phyloP scores from a whole-genome alignment of 495 filamentous ascomycete genomes.

The Massariosphaeria phaeospora region DNA sequence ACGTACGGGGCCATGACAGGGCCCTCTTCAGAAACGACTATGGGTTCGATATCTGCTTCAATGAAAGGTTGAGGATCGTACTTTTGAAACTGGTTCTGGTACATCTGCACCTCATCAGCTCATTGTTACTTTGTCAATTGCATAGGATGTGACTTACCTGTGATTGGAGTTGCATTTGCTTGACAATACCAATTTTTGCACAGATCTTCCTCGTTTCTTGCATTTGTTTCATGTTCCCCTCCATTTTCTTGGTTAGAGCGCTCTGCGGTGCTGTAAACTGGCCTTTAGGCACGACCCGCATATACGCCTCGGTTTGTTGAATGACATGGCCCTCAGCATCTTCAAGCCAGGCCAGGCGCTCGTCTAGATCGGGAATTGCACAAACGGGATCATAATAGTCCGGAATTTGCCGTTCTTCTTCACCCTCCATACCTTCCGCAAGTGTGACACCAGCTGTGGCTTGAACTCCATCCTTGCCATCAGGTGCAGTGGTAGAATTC shows the following conservation, averaged over 20 bases:
- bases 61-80: constrained; percentile 88
- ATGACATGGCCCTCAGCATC: constrained; percentile 81
- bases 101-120: constrained; percentile 61
- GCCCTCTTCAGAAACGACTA: constrained; percentile 81
- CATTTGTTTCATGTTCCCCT: constrained; percentile 89
- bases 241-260: constrained; percentile 69
- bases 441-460: constrained; percentile 60
- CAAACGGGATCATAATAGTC: constrained; percentile 91
- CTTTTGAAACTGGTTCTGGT: constrained; percentile 96
- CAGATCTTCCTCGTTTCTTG: constrained; percentile 95
- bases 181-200: constrained; percentile 93
- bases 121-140: too few relatives aligned
- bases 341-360: constrained; percentile 75
- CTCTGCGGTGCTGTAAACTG: constrained; percentile 76
- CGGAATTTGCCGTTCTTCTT: constrained; percentile 71
- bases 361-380: constrained; percentile 75
- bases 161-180: constrained; percentile 98
- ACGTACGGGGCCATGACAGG: constrained; percentile 76
- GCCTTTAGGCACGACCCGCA: constrained; percentile 66
- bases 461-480: constrained; percentile 47
- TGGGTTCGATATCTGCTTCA: constrained; percentile 76
- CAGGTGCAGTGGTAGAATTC: constrained; percentile 42
- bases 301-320: constrained; percentile 74
- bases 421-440: constrained; percentile 85
- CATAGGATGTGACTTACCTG: constrained; percentile 55